phyloP scores from a whole-genome alignment of 371 early-diverging fungal species.

The Smittium culicis region DNA sequence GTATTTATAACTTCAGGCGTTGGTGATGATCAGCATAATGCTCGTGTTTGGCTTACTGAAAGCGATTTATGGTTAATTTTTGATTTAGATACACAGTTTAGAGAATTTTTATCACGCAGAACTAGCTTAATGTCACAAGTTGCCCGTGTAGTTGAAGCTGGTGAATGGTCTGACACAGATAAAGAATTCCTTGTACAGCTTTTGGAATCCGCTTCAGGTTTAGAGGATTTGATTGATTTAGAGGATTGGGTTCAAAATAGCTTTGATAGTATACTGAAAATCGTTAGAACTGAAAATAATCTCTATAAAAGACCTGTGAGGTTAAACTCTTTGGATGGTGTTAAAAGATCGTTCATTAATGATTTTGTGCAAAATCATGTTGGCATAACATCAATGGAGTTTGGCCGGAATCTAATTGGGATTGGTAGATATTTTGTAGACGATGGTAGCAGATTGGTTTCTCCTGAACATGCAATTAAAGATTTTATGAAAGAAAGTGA shows the following conservation, averaged over 20 bases:
- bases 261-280: conserved; percentile 3
- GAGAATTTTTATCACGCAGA: conserved; percentile 43
- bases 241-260: conserved; percentile 9
- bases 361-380: conserved; percentile 39
- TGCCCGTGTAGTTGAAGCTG: conserved; percentile 10
- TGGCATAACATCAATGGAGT: conserved; percentile 45
- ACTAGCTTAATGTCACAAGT: conserved; percentile 6
- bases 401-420: conserved; percentile 48
- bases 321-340: neutral
- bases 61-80: conserved; percentile 79
- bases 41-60: conserved; percentile 34
- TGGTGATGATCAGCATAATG: conserved; percentile 22
- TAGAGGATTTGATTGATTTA: conserved; percentile 13
- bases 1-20: conserved; percentile 29
- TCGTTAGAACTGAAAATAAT: neutral
- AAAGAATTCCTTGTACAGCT: conserved; percentile 5
- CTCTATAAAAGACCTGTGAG: conserved; percentile 6
- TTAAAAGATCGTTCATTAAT: conserved; percentile 27
- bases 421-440: conserved; percentile 43
- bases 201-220: conserved; percentile 9
- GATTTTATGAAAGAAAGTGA: conserved; percentile 31
- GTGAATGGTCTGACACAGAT: neutral
- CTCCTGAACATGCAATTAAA: conserved; percentile 41
- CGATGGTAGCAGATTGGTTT: conserved; percentile 19
- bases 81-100: conserved; percentile 68